Base-by-base conservation (phyloP, 345 rosid genomes). In the Eucalyptus caleyi region DNA sequence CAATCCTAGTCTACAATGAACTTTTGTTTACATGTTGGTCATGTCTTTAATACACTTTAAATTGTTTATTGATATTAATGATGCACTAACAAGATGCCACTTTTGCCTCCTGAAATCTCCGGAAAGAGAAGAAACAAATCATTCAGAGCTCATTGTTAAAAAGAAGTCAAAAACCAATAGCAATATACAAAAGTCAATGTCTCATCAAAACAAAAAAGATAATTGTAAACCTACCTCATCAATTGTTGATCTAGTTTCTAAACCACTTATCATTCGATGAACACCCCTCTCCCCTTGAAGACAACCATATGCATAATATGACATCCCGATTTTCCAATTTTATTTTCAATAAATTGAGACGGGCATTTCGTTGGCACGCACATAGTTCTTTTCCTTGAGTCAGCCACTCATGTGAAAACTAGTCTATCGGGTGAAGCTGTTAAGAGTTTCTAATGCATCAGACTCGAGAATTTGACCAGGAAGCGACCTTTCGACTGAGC, bases 251-350 rank as follows among this genome's bases (percentile, higher is more conserved):
- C 88, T 92, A 44, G 81, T 92, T 51, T 44, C 85, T 47, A 92
- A 92, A 89, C 89, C 89, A 89, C 91, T 91, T 89, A 94, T 90
- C 90, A 93, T 92, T 86, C 56, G 87, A 89, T 96, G 98, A 86
- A 94, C 81, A 47, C 98, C 97, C 89, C 89, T 90, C 94, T 97
- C 99, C 37, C 98, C 98, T 50, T 90, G 92, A 88, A 97, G 97
- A 93, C 94, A 95, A 56, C 98, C 98, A 72, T 95, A 97, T 72
- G 97, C 97, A 34, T 34, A n/a, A n/a, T n/a, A n/a, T n/a, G n/a
- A n/a, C n/a, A n/a, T n/a, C n/a, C n/a, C n/a, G n/a, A n/a, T n/a
- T n/a, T n/a, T n/a, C n/a, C n/a, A n/a, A n/a, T n/a, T n/a, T n/a
- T n/a, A n/a, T n/a, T n/a, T n/a, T n/a, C n/a, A n/a, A n/a, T n/a